These are phyloP conservation scores for Sclerotinia minor DNA, from an alignment of 2,329 filamentous ascomycete genomes.

Conservation along the genomic window DNA sequence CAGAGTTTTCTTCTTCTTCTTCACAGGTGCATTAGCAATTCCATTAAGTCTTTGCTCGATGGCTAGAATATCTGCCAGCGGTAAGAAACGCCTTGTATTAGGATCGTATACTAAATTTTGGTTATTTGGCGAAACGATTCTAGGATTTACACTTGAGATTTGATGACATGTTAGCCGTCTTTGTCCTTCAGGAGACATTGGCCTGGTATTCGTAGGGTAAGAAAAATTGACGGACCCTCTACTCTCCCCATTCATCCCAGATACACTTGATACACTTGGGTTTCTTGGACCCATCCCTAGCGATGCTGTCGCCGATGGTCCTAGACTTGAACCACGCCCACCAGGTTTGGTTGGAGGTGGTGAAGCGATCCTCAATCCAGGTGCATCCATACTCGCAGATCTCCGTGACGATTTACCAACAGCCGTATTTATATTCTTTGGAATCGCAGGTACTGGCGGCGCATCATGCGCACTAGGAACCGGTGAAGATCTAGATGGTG, in stretches of 20 bases:
- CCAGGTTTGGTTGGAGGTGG: slow-evolving; percentile 36
- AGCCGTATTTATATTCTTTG: slow-evolving; percentile 48
- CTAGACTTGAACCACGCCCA: slow-evolving; percentile 40
- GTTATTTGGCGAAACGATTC: slow-evolving; percentile 39
- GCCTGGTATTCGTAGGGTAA: slow-evolving; percentile 47
- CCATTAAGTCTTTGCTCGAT: slow-evolving; percentile 44
- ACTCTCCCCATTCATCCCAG: slow-evolving; percentile 46
- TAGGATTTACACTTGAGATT: slow-evolving; percentile 37
- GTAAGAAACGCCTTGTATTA: slow-evolving; percentile 65
- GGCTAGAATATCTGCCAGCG: slow-evolving; percentile 48
- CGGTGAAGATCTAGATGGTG: slow-evolving; percentile 53
- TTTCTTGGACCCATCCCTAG: slow-evolving; percentile 35
- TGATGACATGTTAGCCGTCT: slow-evolving; percentile 41
- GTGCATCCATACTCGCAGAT: slow-evolving; percentile 45
- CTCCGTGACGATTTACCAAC: slow-evolving; percentile 36
- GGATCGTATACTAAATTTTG: slow-evolving; percentile 61
- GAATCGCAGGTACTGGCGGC: slow-evolving; percentile 76
- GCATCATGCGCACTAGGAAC: slow-evolving; percentile 48
- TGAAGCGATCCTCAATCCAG: slow-evolving; percentile 38
- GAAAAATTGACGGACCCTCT: slow-evolving; percentile 55
- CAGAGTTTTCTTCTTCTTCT: slow-evolving; percentile 43
- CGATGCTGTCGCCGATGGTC: slow-evolving; percentile 30
- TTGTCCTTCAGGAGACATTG: slow-evolving; percentile 36
- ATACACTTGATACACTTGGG: slow-evolving; percentile 40
- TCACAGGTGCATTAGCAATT: slow-evolving; percentile 46